These are phyloP conservation scores for Rossbeevera mucosa DNA, from an alignment of 768 basidiomycete genomes.

Conservation along the genomic window DNA sequence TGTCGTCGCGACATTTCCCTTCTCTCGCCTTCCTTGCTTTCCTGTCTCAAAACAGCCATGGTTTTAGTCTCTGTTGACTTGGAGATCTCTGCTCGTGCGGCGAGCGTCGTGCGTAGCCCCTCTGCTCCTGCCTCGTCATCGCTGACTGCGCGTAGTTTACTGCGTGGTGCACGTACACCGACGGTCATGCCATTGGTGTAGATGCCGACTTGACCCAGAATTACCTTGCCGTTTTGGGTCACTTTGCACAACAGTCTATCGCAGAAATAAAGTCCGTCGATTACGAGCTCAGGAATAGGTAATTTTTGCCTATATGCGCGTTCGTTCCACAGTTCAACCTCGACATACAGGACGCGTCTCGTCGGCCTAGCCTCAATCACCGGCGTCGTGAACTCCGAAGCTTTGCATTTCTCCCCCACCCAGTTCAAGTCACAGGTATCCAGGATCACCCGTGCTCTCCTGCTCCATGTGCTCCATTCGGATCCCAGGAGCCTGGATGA, in stretches of 20 bases:
- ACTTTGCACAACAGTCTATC: constrained; percentile 61
- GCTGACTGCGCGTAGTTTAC: constrained; percentile 56
- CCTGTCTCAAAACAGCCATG: constrained; percentile 57
- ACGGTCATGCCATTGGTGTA: constrained; percentile 76
- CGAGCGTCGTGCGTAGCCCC: constrained; percentile 62
- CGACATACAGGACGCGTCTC: constrained; percentile 60
- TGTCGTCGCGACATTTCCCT: constrained; percentile 80
- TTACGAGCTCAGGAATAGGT: constrained; percentile 74
- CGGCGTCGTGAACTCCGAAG: constrained; percentile 79
- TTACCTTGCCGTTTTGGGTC: constrained; percentile 63
- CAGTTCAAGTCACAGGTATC: constrained; percentile 73
- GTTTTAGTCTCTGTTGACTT: constrained; percentile 56
- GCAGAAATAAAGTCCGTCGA: constrained; percentile 48
- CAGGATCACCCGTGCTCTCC: constrained; percentile 65
- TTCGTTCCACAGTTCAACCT: background rate
- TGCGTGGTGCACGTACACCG: constrained; percentile 89
- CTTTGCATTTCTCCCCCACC: constrained; percentile 64
- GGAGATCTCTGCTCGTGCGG: constrained; percentile 72
- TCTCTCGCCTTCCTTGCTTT: constrained; percentile 63
- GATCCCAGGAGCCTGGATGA: constrained; percentile 56
- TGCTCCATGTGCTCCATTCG: constrained; percentile 63
- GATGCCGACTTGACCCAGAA: constrained; percentile 65
- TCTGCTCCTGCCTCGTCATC: background rate
- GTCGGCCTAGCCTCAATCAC: constrained; percentile 82
- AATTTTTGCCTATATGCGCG: background rate